Evolutionary conservation across 257 asterid genomes (phyloP), one percentile per base, ranked within the genome.

Genomic region (Nicotiana tabacum): DNA sequence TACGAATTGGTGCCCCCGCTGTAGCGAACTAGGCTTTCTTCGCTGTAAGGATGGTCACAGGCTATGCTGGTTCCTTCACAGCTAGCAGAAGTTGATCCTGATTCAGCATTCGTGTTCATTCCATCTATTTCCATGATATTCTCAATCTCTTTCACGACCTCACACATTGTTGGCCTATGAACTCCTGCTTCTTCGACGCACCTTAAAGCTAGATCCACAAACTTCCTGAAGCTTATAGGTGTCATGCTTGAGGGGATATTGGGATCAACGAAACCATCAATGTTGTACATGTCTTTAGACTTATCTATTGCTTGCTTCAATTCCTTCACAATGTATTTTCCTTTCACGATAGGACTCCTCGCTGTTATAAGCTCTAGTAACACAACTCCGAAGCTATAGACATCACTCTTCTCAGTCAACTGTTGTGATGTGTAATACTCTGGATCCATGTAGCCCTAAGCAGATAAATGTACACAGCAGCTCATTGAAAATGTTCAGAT

Each of bases 1-100:
- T 39, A 15, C 4, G 80, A 74, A 48, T 27, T 74, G 43, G 80
- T 74, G 62, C n/a, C 27, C 64, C 64, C 64, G 10, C 12, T 51
- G 80, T 74, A 27, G 51, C 16, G 43, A 27, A 6, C 51, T 74
- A 74, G 43, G 64, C 80, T 74, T 51, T 56, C 57, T 1, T 78
- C 69, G 18, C 56, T 78, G 69, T 78, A 61, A 61, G 56, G 66
- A 61, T 78, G 21, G 11, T 58, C 53, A 9, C 35, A 57, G 85
- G 80, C 27, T 88, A 77, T 80, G 77, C 82, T 17, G 61, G 83
- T 43, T 83, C 78, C 60, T 85, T 88, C 6, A 16, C 60, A 53
- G 90, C 89, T 86, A 84, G 58, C 85, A 91, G 92, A 62, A 90
- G 80, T 74, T 74, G 80, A 74, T 24, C 62, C 6, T 1, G 80